Evolutionary conservation across 345 rosid species (phyloP), one percentile per base, ranked within the genome.

Genomic region (Stellera chamaejasme): DNA sequence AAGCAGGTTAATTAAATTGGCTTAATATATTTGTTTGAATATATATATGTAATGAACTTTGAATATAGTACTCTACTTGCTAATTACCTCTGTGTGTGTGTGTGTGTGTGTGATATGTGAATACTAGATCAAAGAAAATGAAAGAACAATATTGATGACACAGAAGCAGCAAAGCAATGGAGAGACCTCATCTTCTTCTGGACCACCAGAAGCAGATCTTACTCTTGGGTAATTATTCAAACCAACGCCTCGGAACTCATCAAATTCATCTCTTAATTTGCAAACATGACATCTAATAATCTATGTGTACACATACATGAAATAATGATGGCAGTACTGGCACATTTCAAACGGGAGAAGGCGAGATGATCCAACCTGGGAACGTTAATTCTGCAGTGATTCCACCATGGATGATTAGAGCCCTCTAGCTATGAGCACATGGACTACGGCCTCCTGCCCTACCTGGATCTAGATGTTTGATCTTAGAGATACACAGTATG

Each of bases 1-100:
- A 79, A 83, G 62, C 66, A 85, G 94, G 97, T 90, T n/a, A n/a
- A n/a, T 61, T 59, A 50, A 10, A 13, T 43, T 15, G 9, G 48
- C n/a, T 50, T 54, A 51, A 19, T n/a, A n/a, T n/a, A n/a, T 45
- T 26, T 9, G 16, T 55, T 25, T 27, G 25, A 58, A 19, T 19
- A 19, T 19, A 19, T 19, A 19, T 19, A 19, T 19, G 1, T 19
- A 19, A 19, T 19, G 23, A 19, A 19, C 23, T 19, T 19, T 19
- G 23, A 19, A 19, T 19, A 19, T 19, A 1, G 23, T 19, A 19
- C 23, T 19, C 1, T 19, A 19, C 23, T 19, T 19, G 23, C 23
- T 19, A 19, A 19, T 19, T 19, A 19, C 23, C 23, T 19, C 1
- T 19, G 23, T 19, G 23, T 19, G 23, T 19, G 23, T 19, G 23